A percentile compares a stretch with the other conserved stretches of the same genome.
Conservation (phyloP, 345 rosid genomes). For the Ailanthus altissimus region DNA sequence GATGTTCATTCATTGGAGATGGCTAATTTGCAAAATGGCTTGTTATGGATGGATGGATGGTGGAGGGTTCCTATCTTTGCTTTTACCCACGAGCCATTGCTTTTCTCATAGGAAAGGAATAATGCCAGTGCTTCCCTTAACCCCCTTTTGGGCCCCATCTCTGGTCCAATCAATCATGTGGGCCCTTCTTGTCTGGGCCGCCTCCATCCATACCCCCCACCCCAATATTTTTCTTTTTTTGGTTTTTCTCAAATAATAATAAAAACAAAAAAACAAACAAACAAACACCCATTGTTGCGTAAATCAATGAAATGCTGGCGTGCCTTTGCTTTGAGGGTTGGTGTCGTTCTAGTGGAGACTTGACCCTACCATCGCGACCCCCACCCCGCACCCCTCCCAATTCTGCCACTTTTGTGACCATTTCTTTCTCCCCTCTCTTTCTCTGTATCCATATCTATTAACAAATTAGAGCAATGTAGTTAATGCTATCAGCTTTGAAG, state of each 20-base stretch:
- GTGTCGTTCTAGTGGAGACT: conserved; percentile 60
- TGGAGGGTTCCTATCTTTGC: conserved; percentile 44
- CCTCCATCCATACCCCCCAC: conserved; percentile 12
- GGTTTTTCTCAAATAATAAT: neutral
- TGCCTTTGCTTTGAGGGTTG: conserved; percentile 39
- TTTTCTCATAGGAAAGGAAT: conserved; percentile 59
- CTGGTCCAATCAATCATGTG: conserved; percentile 48
- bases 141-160: conserved; percentile 49
- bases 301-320: conserved; percentile 40
- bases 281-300: conserved; percentile 34
- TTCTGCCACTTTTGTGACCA: conserved; percentile 26
- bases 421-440: too few species aligned
- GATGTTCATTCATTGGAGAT: neutral
- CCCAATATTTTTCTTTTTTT: neutral
- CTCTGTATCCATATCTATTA: too few species aligned
- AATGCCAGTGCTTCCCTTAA: conserved; percentile 44
- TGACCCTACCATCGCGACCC: conserved; percentile 37
- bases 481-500: too few species aligned
- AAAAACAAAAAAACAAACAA: neutral
- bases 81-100: conserved; percentile 44
- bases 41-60: too few species aligned
- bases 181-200: conserved; percentile 47
- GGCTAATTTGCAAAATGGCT: conserved; percentile 8
- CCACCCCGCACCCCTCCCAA: conserved; percentile 13
- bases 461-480: neutral